These are phyloP conservation scores for Fusarium dimerum DNA, from an alignment of 2,329 filamentous ascomycete species.

Conservation along the genomic window DNA sequence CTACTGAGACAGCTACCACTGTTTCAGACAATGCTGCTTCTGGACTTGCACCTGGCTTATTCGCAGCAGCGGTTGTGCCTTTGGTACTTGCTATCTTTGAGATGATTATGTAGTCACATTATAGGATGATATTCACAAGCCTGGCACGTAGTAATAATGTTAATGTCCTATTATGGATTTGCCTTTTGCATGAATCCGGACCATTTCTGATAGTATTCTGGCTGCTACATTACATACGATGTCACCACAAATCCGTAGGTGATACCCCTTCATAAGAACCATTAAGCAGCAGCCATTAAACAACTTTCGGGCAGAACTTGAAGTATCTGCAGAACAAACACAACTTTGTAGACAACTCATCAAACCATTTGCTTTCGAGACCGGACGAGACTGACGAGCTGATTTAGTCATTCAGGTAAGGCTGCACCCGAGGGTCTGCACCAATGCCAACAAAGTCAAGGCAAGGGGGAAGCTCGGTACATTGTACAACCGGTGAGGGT, in stretches of 20 bases:
- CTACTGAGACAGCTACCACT: slow-evolving; percentile 2
- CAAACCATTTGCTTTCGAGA: too few relatives aligned
- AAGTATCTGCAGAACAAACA: too few relatives aligned
- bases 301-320: too few relatives aligned
- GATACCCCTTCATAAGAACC: neutral
- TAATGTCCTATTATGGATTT: neutral
- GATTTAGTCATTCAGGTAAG: too few relatives aligned
- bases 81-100: slow-evolving; percentile 7
- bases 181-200: neutral
- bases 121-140: neutral
- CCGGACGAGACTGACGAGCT: too few relatives aligned
- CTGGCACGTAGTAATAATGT: neutral
- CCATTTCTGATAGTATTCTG: neutral
- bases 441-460: too few relatives aligned
- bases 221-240: neutral
- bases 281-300: neutral
- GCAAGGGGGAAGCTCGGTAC: too few relatives aligned
- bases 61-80: slow-evolving; percentile 3
- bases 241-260: neutral
- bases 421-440: too few relatives aligned
- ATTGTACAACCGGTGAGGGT: too few relatives aligned
- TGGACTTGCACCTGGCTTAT: slow-evolving; percentile 10
- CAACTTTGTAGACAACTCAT: too few relatives aligned
- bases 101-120: neutral
- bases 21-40: slow-evolving; percentile 13